Evolutionary conservation across 805 yeast species (phyloP).

Genomic region (Candida silvatica): DNA sequence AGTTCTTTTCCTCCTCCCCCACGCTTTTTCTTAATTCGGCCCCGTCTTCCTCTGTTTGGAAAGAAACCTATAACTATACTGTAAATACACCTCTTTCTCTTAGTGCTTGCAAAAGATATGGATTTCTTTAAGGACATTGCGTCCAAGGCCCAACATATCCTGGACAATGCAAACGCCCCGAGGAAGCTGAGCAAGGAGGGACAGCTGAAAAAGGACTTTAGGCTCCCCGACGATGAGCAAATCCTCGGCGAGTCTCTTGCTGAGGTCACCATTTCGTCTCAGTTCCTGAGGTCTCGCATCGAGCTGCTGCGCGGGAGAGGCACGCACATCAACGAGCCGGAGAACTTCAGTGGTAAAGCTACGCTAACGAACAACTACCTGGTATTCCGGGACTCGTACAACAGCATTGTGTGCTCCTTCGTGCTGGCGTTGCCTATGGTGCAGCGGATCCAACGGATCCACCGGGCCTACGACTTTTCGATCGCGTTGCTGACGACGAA

Average conservation of each 20-base stretch:
- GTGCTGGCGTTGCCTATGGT: slow-evolving; percentile 68
- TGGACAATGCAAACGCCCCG: slow-evolving; percentile 28
- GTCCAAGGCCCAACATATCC: slow-evolving; percentile 38
- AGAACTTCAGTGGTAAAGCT: slow-evolving; percentile 41
- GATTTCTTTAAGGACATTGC: slow-evolving; percentile 41
- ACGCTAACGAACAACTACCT: slow-evolving; percentile 68
- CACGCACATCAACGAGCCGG: slow-evolving; percentile 19
- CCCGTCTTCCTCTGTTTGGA: too few species aligned
- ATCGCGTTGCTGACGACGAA: slow-evolving; percentile 62
- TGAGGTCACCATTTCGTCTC: slow-evolving; percentile 37
- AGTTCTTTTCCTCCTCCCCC: neutral
- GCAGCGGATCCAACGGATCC: slow-evolving; percentile 79
- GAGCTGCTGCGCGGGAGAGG: slow-evolving; percentile 8
- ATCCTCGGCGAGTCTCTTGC: slow-evolving; percentile 61
- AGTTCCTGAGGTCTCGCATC: slow-evolving; percentile 10
- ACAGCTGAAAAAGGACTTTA: slow-evolving; percentile 54
- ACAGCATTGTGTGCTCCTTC: slow-evolving; percentile 58
- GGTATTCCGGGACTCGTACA: slow-evolving; percentile 65
- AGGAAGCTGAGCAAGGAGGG: slow-evolving; percentile 58
- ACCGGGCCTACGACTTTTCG: slow-evolving; percentile 71
- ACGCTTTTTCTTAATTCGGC: neutral
- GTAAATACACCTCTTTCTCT: too few species aligned
- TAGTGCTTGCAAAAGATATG: too few species aligned
- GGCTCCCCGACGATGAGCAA: slow-evolving; percentile 63
- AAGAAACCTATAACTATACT: too few species aligned